Conservation (phyloP, 805 yeast species). For the Clavispora santaluciae region DNA sequence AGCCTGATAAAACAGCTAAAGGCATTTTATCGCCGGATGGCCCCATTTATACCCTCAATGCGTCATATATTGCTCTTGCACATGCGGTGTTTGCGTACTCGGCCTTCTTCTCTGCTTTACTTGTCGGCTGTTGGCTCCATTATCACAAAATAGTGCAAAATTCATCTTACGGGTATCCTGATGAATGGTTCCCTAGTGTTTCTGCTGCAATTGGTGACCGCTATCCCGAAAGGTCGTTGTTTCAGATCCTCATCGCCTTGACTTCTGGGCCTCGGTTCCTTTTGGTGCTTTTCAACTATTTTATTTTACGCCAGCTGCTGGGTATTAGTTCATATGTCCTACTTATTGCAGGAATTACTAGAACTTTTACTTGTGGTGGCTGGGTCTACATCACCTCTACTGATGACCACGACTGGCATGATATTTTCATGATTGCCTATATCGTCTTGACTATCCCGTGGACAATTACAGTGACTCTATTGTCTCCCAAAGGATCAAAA, state of each 20-base stretch:
- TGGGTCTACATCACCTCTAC: conserved; percentile 98
- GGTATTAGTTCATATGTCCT: conserved; percentile 36
- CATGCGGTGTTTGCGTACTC: conserved; percentile 69
- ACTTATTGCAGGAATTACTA: conserved; percentile 63
- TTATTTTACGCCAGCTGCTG: conserved; percentile 38
- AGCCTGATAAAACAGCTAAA: neutral
- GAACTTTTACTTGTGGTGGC: conserved; percentile 96
- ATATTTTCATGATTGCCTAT: conserved; percentile 89
- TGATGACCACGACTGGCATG: conserved; percentile 95
- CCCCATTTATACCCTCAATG: conserved; percentile 43
- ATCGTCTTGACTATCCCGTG: conserved; percentile 89
- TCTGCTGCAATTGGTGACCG: conserved; percentile 96
- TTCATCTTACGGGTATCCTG: conserved; percentile 85
- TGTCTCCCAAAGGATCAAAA: conserved; percentile 42
- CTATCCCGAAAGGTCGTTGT: conserved; percentile 90
- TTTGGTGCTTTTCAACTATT: conserved; percentile 47
- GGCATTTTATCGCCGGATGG: neutral
- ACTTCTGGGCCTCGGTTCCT: conserved; percentile 91
- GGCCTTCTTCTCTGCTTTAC: conserved; percentile 73
- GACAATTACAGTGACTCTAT: conserved; percentile 58
- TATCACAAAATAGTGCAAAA: conserved; percentile 85
- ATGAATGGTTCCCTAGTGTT: conserved; percentile 98
- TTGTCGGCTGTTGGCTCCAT: conserved; percentile 72
- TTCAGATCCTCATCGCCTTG: conserved; percentile 86
- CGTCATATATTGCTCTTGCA: conserved; percentile 59